Base-by-base conservation (phyloP, 208 protist species). In the Phytomonas sp. region DNA sequence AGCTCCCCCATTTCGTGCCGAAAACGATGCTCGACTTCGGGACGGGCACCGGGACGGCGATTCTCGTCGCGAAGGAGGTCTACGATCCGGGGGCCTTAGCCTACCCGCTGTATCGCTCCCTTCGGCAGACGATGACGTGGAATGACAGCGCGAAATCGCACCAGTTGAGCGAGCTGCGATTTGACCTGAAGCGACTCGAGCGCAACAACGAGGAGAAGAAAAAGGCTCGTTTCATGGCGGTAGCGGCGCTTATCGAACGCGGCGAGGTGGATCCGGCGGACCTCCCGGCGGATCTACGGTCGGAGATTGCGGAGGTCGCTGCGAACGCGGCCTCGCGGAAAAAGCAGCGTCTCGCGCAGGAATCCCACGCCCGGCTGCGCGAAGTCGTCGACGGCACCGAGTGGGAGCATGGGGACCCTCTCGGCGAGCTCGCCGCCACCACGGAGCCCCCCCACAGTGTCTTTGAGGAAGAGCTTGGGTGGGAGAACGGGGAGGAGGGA, bases 21-120 rank as follows among this genome's bases (percentile, higher is more conserved):
- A 91, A 90, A 69, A 92, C 83, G 15, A 91, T 95, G 85, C 73
- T 95, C 11, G 90, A 95, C 80, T 95, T 93, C 65, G 90, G 90
- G 23, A 76, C 87, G 40, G 90, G 90, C 73, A 95, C 90, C 34
- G 90, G 90, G 20, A 92, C 87, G 30, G 79, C 90, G 29, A 89
- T 92, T 62, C 76, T 95, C 23, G 90, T 89, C 3, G 85, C 87
- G 43, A 95, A 95, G 79, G 87, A 95, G 76, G 87, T 93, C 68
- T 95, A 91, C 76, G 90, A 95, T 78, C 90, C 90, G 0, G 83
- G 81, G 31, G 66, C 83, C 15, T 76, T 95, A n/a, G 84, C 84
- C 66, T 93, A 92, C 78, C 89, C 89, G n/a, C 80, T 94, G 37
- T 92, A 92, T 70, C 85, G 86, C 17, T 92, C 86, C 15, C 46